These are phyloP conservation scores for Neocatenulostroma microsporum DNA, from an alignment of 2,329 filamentous ascomycete species.

Conservation along the genomic window DNA sequence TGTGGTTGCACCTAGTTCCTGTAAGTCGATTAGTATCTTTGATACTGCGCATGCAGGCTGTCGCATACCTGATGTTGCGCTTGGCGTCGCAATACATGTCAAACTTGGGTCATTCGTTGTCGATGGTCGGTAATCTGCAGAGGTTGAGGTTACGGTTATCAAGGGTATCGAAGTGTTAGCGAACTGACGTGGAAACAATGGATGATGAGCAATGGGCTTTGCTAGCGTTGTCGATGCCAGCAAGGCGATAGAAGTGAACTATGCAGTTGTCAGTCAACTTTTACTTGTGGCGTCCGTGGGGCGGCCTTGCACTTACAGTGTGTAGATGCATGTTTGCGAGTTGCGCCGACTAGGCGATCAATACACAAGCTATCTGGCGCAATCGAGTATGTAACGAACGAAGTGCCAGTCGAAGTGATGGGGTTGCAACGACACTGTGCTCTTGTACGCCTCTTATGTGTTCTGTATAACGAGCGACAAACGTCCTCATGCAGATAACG, in stretches of 20 bases:
- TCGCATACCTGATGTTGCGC: not conserved
- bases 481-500: not conserved
- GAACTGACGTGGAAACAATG: constrained; percentile 7
- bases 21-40: no score
- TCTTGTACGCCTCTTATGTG: constrained; percentile 1
- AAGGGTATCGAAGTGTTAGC: constrained; percentile 8
- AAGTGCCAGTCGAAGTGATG: not conserved
- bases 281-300: not conserved
- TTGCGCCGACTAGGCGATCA: not conserved
- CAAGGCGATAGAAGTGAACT: constrained; percentile 10
- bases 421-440: not conserved
- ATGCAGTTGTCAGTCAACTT: not conserved
- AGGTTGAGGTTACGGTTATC: constrained; percentile 15
- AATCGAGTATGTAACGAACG: not conserved
- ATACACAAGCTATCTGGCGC: constrained; percentile 4
- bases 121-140: not conserved
- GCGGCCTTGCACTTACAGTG: constrained; percentile 12
- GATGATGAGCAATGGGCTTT: constrained; percentile 9
- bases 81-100: constrained; percentile 2
- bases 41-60: no score
- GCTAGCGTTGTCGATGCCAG: constrained; percentile 10
- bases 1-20: constrained; percentile 13
- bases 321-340: constrained; percentile 3
- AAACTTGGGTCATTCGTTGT: constrained; percentile 1
- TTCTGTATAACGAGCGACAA: not conserved